Evolutionary conservation across 768 basidiomycete genomes (phyloP).

Genomic region (Russula abietina): DNA sequence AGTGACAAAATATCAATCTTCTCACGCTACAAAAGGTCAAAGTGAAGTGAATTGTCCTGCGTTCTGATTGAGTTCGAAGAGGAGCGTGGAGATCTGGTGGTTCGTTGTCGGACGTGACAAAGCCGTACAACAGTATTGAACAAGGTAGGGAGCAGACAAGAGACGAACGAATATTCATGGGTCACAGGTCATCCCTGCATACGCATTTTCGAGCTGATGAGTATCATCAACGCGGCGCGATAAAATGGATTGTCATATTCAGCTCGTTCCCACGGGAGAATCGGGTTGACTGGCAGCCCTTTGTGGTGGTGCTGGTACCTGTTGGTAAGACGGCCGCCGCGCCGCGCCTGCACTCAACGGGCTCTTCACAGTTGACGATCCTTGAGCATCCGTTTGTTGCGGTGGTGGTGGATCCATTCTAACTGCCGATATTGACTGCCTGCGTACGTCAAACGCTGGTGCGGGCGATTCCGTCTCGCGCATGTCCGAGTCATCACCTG

Average conservation of each 20-base stretch:
- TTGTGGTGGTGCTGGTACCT: not conserved
- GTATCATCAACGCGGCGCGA: slow-evolving; percentile 2
- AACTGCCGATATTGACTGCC: slow-evolving; percentile 44
- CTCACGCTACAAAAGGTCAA: slow-evolving; percentile 8
- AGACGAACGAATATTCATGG: not conserved
- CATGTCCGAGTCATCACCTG: slow-evolving; percentile 8
- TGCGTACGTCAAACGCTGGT: slow-evolving; percentile 42
- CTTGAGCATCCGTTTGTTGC: slow-evolving; percentile 10
- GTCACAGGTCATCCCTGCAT: not conserved
- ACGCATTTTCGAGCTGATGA: slow-evolving; percentile 6
- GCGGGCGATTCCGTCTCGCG: slow-evolving; percentile 42
- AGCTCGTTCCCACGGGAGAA: slow-evolving; percentile 14
- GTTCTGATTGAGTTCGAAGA: slow-evolving; percentile 1
- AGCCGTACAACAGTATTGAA: not conserved
- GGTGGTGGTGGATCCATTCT: slow-evolving; percentile 40
- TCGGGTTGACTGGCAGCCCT: slow-evolving; percentile 7
- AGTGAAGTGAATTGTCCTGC: slow-evolving; percentile 14
- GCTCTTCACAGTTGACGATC: slow-evolving; percentile 7
- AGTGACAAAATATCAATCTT: slow-evolving; percentile 6
- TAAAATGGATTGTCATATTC: not conserved
- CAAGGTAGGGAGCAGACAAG: not conserved
- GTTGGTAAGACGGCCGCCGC: slow-evolving; percentile 14
- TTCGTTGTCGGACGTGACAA: not conserved
- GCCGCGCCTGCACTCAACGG: not conserved
- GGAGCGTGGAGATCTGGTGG: not conserved